These are phyloP conservation scores for Camellia japonica DNA, from an alignment of 148 eudicot species.

Conservation along the genomic window DNA sequence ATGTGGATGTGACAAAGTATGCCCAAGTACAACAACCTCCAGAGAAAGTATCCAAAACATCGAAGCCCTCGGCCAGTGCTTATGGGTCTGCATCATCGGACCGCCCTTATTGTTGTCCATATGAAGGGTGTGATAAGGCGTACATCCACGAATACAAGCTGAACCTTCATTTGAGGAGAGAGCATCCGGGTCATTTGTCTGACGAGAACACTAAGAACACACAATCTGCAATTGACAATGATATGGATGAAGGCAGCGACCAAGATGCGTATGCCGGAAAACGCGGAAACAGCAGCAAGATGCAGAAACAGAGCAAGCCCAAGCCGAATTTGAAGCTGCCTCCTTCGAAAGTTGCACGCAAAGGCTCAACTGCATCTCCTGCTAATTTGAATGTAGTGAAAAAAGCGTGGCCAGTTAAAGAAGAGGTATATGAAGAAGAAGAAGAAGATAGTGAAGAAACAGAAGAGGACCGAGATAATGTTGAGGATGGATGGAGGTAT, in stretches of 20 bases:
- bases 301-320: constrained; percentile 53
- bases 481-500: constrained; percentile 73
- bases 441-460: constrained; percentile 99
- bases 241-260: constrained; percentile 86
- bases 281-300: constrained; percentile 52
- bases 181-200: constrained; percentile 77
- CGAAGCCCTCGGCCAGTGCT: constrained; percentile 42
- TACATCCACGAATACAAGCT: constrained; percentile 97
- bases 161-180: constrained; percentile 77
- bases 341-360: constrained; percentile 59
- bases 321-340: constrained; percentile 73
- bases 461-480: constrained; percentile 82
- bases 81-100: constrained; percentile 64
- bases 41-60: constrained; percentile 68
- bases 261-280: constrained; percentile 62
- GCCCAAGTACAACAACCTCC: constrained; percentile 45
- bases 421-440: constrained; percentile 51
- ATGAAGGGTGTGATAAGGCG: constrained; percentile 87
- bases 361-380: constrained; percentile 41
- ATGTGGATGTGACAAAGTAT: constrained; percentile 47
- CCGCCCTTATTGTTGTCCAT: constrained; percentile 81
- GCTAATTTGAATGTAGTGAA: constrained; percentile 44
- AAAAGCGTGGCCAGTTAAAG: constrained; percentile 72
- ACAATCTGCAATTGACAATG: constrained; percentile 50
- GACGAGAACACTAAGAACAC: constrained; percentile 61